Evolutionary conservation across 1,284 basidiomycete species (phyloP).

Genomic region (Puccinia triticina): DNA sequence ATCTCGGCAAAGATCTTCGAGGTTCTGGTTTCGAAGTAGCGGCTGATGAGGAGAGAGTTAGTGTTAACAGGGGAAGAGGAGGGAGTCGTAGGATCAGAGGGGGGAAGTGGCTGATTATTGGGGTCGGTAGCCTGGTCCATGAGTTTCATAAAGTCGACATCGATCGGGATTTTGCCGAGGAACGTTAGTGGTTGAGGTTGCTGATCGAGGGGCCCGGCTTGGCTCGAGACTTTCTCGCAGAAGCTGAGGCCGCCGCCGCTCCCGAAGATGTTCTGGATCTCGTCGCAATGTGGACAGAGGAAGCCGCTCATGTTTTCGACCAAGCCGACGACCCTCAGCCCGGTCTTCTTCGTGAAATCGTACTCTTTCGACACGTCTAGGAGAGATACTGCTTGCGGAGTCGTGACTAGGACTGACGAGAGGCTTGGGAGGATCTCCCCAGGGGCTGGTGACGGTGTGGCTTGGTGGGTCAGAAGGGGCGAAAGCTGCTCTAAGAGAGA

Average conservation of each 20-base stretch:
- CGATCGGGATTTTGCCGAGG: constrained; percentile 88
- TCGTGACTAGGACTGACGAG: constrained; percentile 89
- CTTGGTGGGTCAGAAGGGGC: constrained; percentile 60
- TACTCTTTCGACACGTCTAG: constrained; percentile 94
- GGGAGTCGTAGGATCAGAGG: neutral
- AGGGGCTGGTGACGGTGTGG: constrained; percentile 1
- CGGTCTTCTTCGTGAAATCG: constrained; percentile 73
- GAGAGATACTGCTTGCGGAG: constrained; percentile 93
- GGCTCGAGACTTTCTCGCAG: constrained; percentile 51
- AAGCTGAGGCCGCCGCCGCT: constrained; percentile 82
- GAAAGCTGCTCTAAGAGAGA: constrained; percentile 90
- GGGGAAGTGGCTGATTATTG: neutral
- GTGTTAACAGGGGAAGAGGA: neutral
- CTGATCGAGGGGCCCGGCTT: constrained; percentile 47
- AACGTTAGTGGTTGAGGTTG: constrained; percentile 72
- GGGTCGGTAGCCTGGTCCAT: constrained; percentile 70
- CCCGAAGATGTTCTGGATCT: constrained; percentile 92
- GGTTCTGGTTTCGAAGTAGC: constrained; percentile 7
- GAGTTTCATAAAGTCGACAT: constrained; percentile 83
- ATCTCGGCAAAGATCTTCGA: constrained; percentile 15
- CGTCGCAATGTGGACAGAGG: constrained; percentile 80
- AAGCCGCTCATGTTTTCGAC: constrained; percentile 99
- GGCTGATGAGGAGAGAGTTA: constrained; percentile 2
- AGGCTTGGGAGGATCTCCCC: constrained; percentile 54
- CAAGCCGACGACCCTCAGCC: constrained; percentile 85